Evolutionary conservation across 2,329 filamentous ascomycete species (phyloP).

Genomic region (Ophiocordyceps unilateralis): DNA sequence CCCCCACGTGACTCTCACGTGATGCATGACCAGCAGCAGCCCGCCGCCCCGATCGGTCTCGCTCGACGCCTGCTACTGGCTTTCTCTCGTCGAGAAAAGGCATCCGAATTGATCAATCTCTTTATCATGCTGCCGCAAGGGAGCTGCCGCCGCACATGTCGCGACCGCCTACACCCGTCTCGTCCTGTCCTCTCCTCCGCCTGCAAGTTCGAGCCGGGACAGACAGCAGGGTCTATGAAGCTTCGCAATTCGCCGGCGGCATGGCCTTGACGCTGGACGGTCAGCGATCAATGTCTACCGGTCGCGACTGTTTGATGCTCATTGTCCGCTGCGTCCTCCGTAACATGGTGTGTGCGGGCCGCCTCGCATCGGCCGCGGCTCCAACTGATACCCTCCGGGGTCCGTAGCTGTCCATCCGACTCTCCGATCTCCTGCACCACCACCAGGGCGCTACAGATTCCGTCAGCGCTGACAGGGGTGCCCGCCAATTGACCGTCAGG

Average conservation of each 20-base stretch:
- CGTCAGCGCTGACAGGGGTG: conserved; percentile 7
- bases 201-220: conserved; percentile 12
- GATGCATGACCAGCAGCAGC: too few species aligned
- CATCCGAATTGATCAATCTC: too few species aligned
- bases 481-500: conserved; percentile 9
- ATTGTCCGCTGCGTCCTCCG: conserved; percentile 9
- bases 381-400: not conserved
- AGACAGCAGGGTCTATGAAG: conserved; percentile 7
- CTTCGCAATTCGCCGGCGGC: conserved; percentile 5
- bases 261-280: conserved; percentile 14
- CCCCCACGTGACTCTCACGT: too few species aligned
- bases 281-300: conserved; percentile 5
- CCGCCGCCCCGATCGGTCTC: too few species aligned
- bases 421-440: conserved; percentile 10
- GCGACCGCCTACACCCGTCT: conserved; percentile 12
- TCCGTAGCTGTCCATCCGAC: conserved; percentile 12
- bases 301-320: conserved; percentile 9
- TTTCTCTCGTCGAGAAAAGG: too few species aligned
- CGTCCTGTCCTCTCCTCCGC: conserved; percentile 11
- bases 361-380: not conserved
- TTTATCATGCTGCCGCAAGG: too few species aligned
- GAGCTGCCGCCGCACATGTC: conserved; percentile 7
- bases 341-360: conserved; percentile 8
- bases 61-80: too few species aligned
- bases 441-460: conserved; percentile 4